Base-by-base conservation (phyloP, 1,139 yeast genomes). In the Debaryomycetaceae sp. region DNA sequence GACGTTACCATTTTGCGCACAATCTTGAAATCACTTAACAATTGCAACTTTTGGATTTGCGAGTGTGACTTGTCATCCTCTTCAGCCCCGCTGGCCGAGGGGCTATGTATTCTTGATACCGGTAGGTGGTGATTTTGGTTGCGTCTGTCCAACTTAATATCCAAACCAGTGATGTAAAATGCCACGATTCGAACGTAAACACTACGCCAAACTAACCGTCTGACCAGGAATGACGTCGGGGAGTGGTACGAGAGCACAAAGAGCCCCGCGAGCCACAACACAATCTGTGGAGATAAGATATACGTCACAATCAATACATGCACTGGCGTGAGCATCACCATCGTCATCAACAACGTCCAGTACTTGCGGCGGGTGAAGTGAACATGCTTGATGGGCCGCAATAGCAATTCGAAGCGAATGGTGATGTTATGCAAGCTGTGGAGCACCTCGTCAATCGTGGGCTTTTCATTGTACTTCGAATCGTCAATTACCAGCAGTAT, bases 401-500 rank as follows among this genome's bases (percentile, higher is more conserved):
- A 44, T 3, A 73, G 32, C 46, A 69, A 55, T 32, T 71, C 75
- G 37, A 61, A 54, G 29, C 80, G 55, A 1, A 61, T 53, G 1
- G 70, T 60, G 29, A 75, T 58, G 41, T 76, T 76, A 34, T 70
- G 70, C 34, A 75, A 46, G 0, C 75, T 65, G 39, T 67, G 66
- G 28, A 76, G 42, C 2, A 75, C 73, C 42, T 75, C 82, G 35
- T 75, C 81, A 27, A 75, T 51, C 1, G 82, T 75, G 5, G 82
- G 81, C 41, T 61, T 66, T 40, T 65, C 73, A 34, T 61, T 61
- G 36, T 45, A 56, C 37, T 59, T 61, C 22, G 70, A 57, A 37
- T 71, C 76, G 37, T 60, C 57, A 5, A 63, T 47, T 4, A 65
- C 58, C 6, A 71, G 63, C 36, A 61, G 64, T 10, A 68, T 52